Conservation (phyloP, 352 stramenopile species). For the Plasmopara halstedii region DNA sequence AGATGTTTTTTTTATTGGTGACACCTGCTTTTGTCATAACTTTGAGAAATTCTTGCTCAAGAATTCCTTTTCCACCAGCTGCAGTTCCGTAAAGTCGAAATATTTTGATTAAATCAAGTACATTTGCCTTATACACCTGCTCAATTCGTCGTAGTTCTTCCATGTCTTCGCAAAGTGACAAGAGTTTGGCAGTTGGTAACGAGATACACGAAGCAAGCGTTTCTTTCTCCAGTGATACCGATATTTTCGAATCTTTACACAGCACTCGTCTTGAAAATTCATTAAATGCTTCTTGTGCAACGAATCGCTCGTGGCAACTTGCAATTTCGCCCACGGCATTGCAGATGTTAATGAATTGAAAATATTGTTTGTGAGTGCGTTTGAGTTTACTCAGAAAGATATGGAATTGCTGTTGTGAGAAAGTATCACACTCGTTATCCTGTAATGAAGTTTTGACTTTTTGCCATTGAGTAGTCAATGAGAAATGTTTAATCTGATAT, state of each 20-base stretch:
- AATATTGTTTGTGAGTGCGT: conserved; percentile 51
- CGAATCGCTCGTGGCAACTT: conserved; percentile 39
- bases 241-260: conserved; percentile 68
- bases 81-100: conserved; percentile 67
- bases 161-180: conserved; percentile 47
- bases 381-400: conserved; percentile 68
- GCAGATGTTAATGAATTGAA: conserved; percentile 51
- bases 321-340: conserved; percentile 40
- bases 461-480: conserved; percentile 53
- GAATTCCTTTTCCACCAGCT: conserved; percentile 52
- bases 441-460: conserved; percentile 54
- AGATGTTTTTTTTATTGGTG: conserved; percentile 77
- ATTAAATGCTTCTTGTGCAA: conserved; percentile 47
- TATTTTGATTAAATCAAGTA: conserved; percentile 74
- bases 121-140: conserved; percentile 63
- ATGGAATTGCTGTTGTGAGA: conserved; percentile 66
- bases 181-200: conserved; percentile 37
- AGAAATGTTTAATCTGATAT: conserved; percentile 51
- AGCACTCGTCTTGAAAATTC: conserved; percentile 58
- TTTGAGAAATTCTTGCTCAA: conserved; percentile 80
- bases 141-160: conserved; percentile 60
- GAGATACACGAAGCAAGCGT: conserved; percentile 52
- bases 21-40: conserved; percentile 70
- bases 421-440: conserved; percentile 52
- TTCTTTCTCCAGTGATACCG: conserved; percentile 58